These are phyloP conservation scores for Globisporangium echinulatum DNA, from an alignment of 352 stramenopile species.

Conservation along the genomic window DNA sequence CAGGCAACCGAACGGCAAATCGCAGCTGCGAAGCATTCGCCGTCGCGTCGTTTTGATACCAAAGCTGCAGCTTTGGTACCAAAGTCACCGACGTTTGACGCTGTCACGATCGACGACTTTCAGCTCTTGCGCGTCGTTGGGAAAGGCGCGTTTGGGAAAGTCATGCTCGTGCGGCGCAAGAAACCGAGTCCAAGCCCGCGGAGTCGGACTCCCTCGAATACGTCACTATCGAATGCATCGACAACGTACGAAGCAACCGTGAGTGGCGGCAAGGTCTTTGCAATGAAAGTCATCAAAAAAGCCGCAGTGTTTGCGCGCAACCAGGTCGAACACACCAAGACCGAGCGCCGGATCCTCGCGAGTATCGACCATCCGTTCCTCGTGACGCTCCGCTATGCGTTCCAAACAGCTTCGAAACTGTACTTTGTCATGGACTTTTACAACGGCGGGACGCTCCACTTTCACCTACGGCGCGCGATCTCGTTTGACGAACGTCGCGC, in stretches of 20 bases:
- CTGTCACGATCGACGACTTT: slow-evolving; percentile 11
- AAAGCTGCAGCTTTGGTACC: too few relatives aligned
- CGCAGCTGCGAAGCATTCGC: neutral
- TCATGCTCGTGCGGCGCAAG: slow-evolving; percentile 78
- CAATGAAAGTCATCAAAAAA: slow-evolving; percentile 93
- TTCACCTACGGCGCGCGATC: slow-evolving; percentile 63
- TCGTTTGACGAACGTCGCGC: slow-evolving; percentile 66
- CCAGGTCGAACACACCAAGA: slow-evolving; percentile 91
- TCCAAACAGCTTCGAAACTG: slow-evolving; percentile 79
- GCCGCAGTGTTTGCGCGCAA: slow-evolving; percentile 80
- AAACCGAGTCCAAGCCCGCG: slow-evolving; percentile 15
- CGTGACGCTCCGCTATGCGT: slow-evolving; percentile 82
- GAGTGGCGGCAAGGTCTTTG: slow-evolving; percentile 57
- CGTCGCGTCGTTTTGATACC: neutral
- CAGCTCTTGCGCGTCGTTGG: slow-evolving; percentile 96
- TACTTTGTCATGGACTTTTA: slow-evolving; percentile 91
- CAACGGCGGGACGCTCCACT: slow-evolving; percentile 79
- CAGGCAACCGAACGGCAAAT: slow-evolving; percentile 3
- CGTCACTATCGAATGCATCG: neutral
- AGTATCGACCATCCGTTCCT: slow-evolving; percentile 83
- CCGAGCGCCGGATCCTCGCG: slow-evolving; percentile 82
- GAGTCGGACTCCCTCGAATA: neutral
- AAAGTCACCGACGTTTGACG: neutral
- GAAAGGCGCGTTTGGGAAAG: slow-evolving; percentile 95
- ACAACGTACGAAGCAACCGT: slow-evolving; percentile 5